phyloP scores from a whole-genome alignment of 306 rosid species.

The Dalbergia cochinchinensis region DNA sequence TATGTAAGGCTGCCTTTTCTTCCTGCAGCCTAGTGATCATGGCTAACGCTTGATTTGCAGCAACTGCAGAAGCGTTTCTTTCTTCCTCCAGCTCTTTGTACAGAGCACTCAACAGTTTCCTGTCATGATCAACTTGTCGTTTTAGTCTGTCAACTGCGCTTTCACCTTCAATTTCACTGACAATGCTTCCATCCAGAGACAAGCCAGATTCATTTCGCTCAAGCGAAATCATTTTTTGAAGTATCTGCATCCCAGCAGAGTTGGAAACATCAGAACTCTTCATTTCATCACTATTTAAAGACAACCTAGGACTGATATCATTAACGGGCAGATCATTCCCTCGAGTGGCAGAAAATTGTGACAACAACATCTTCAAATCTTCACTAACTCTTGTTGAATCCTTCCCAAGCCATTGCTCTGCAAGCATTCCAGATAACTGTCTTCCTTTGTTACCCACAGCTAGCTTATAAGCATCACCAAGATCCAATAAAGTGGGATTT shows the following conservation, averaged over 20 bases:
- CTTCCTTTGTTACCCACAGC: constrained; percentile 70
- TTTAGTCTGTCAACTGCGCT: constrained; percentile 64
- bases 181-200: constrained; percentile 85
- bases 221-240: constrained; percentile 79
- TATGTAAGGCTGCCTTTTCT: constrained; percentile 81
- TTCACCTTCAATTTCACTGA: constrained; percentile 70
- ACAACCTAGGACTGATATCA: constrained; percentile 81
- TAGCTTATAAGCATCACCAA: constrained; percentile 94
- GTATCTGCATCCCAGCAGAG: constrained; percentile 70
- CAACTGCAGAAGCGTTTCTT: constrained; percentile 83
- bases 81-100: constrained; percentile 94
- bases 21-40: constrained; percentile 93
- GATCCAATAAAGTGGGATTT: constrained; percentile 66
- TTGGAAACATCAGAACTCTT: constrained; percentile 66
- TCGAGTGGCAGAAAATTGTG: constrained; percentile 78
- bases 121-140: constrained; percentile 88
- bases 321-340: constrained; percentile 63
- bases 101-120: constrained; percentile 70
- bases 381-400: constrained; percentile 81
- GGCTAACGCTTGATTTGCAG: constrained; percentile 86
- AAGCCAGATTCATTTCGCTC: constrained; percentile 92
- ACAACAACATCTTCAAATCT: constrained; percentile 73
- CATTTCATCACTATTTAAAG: constrained; percentile 68
- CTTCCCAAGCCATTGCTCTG: constrained; percentile 82
- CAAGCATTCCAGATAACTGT: constrained; percentile 70